phyloP scores from a whole-genome alignment of 805 yeast genomes.

The Suhomyces faveliae region DNA sequence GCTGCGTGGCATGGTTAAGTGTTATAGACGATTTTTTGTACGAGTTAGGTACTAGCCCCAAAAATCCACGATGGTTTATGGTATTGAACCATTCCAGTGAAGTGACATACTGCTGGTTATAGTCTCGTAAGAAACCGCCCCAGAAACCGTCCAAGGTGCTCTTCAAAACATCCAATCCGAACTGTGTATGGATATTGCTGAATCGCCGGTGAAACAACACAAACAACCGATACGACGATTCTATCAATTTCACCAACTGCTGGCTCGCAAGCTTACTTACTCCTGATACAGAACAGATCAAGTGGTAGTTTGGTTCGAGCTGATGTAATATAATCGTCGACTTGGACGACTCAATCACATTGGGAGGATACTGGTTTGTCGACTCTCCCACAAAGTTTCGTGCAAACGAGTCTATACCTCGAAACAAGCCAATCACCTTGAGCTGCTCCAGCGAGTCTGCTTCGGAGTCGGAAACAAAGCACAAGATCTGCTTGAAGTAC shows the following conservation, averaged over 20 bases:
- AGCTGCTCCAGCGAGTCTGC: constrained; percentile 22
- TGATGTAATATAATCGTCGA: constrained; percentile 25
- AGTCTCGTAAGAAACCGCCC: constrained; percentile 26
- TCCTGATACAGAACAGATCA: constrained; percentile 27
- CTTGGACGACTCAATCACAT: constrained; percentile 24
- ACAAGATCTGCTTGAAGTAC: constrained; percentile 31
- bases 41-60: constrained; percentile 33
- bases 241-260: constrained; percentile 26
- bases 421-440: constrained; percentile 33
- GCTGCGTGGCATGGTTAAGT: constrained; percentile 12
- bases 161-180: constrained; percentile 17
- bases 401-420: constrained; percentile 35
- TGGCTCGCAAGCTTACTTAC: constrained; percentile 18
- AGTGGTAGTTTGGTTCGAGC: constrained; percentile 24
- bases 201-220: constrained; percentile 28
- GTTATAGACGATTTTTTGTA: constrained; percentile 30
- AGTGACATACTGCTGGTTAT: constrained; percentile 19
- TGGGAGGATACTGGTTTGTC: not conserved
- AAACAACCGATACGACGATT: constrained; percentile 24
- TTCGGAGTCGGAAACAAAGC: constrained; percentile 24
- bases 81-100: constrained; percentile 38
- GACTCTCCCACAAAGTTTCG: constrained; percentile 19
- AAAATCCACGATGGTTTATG: constrained; percentile 35
- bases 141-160: constrained; percentile 24
- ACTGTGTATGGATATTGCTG: constrained; percentile 13